phyloP scores from a whole-genome alignment of 2,329 filamentous ascomycete species.

The Elsinoe fawcettii region DNA sequence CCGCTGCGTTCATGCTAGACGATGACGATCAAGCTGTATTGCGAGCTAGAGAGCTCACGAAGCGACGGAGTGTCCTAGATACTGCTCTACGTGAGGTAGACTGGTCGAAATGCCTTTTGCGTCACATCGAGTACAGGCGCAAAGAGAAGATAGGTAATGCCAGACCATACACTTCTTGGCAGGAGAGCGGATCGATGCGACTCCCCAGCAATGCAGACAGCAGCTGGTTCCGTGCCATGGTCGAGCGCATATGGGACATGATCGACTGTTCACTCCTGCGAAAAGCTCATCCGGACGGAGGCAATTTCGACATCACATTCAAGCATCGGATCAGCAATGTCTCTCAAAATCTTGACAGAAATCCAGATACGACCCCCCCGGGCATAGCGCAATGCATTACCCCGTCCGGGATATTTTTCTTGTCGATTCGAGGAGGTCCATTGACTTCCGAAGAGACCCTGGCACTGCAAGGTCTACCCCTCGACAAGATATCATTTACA shows the following conservation, averaged over 20 bases:
- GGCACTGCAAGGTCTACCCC: slow-evolving; percentile 59
- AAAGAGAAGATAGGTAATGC: slow-evolving; percentile 44
- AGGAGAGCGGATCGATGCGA: slow-evolving; percentile 45
- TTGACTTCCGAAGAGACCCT: slow-evolving; percentile 58
- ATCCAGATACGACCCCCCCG: slow-evolving; percentile 38
- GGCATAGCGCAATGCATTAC: slow-evolving; percentile 63
- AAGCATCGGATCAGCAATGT: slow-evolving; percentile 55
- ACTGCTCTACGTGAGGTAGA: slow-evolving; percentile 29
- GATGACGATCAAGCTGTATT: slow-evolving; percentile 49
- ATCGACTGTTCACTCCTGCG: slow-evolving; percentile 53
- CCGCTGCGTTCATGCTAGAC: slow-evolving; percentile 54
- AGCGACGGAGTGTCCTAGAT: slow-evolving; percentile 24
- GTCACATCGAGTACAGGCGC: slow-evolving; percentile 51
- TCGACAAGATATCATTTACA: slow-evolving; percentile 55
- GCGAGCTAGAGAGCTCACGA: slow-evolving; percentile 43
- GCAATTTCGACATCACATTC: slow-evolving; percentile 48
- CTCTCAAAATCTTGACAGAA: slow-evolving; percentile 65
- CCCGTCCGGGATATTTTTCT: slow-evolving; percentile 54
- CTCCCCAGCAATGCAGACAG: slow-evolving; percentile 51
- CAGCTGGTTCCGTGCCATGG: slow-evolving; percentile 44
- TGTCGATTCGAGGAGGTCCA: slow-evolving; percentile 53
- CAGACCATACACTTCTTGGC: slow-evolving; percentile 54
- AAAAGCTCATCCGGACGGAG: slow-evolving; percentile 33
- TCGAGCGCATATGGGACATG: slow-evolving; percentile 56
- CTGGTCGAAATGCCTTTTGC: slow-evolving; percentile 52